Evolutionary conservation across 2,329 filamentous ascomycete species (phyloP), one percentile per base, ranked within the genome.

Genomic region (Aspergillus caelatus): DNA sequence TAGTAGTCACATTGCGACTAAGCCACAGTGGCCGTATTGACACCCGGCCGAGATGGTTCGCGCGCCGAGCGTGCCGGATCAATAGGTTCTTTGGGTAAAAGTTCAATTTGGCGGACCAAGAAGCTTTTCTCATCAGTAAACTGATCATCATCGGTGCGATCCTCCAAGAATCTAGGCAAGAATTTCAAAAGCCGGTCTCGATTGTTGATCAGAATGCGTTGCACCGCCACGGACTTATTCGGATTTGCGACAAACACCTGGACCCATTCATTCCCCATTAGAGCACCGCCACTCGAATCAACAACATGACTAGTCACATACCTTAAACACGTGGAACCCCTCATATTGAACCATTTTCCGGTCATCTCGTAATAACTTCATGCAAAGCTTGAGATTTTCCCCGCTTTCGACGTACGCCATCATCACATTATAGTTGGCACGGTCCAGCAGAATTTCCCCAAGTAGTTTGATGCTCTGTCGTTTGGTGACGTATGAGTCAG

Each of bases 311-410:
- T 45, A 28, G 34, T 30, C 32, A 64, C 71, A 65, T 73, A 88
- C 86, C 84, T 99, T 99, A 86, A 99, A 99, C 48, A 99, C 94
- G 77, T 99, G 95, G 78, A 99, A 99, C 9, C 94, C 95, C 78
- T 99, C 95, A 77, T 99, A 99, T 79, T 98, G 95, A 66, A 99
- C 95, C 94, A 99, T 99, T 79, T 96, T 95, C 70, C 94, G 88
- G 78, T 98, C 94, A 77, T 98, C 95, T 70, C 93, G 90, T 65
- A 99, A 83, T 64, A 99, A 84, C 78, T 96, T 98, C 95, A 99
- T 99, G 82, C 94, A 95, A 68, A 98, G 91, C 82, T 99, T 99
- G 71, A 99, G 86, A 75, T 99, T 94, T 76, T 98, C 94, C 64
- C 94, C 94, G 56, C 91, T 90, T 77, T 97, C 94, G 63, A 99